A percentile compares a stretch with the other conserved stretches of the same genome.
phyloP scores from a whole-genome alignment of 768 basidiomycete species.

The Phanerochaete sordida region DNA sequence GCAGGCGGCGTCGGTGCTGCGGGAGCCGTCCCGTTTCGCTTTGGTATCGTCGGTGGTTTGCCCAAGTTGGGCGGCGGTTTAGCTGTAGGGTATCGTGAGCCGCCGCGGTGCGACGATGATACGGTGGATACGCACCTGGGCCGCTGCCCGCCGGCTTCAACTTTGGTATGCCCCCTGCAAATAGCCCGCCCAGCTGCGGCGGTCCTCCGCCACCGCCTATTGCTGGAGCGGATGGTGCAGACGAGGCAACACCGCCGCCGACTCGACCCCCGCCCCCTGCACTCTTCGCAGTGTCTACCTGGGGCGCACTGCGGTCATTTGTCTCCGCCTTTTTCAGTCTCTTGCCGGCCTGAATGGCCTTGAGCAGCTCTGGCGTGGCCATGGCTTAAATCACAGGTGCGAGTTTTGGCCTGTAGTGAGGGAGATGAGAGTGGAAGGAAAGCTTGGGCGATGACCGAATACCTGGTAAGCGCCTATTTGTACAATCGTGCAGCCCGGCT shows the following conservation, averaged over 20 bases:
- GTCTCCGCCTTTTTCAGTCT: slow-evolving; percentile 79
- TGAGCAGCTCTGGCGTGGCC: slow-evolving; percentile 73
- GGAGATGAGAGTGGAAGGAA: not conserved
- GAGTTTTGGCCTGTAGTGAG: not conserved
- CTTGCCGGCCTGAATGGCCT: slow-evolving; percentile 82
- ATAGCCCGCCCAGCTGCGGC: slow-evolving; percentile 80
- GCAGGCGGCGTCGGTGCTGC: slow-evolving; percentile 19
- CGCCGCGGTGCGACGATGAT: slow-evolving; percentile 9
- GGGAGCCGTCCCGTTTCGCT: slow-evolving; percentile 35
- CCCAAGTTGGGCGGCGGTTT: slow-evolving; percentile 56
- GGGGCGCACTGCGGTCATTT: slow-evolving; percentile 75
- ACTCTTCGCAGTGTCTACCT: slow-evolving; percentile 41
- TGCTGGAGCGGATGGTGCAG: slow-evolving; percentile 16
- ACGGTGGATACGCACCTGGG: slow-evolving; percentile 40
- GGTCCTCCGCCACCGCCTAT: slow-evolving; percentile 39
- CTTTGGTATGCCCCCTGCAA: slow-evolving; percentile 91
- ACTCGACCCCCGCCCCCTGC: slow-evolving; percentile 33
- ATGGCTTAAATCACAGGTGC: slow-evolving; percentile 31
- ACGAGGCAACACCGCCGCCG: slow-evolving; percentile 33
- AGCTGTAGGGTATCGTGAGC: slow-evolving; percentile 31
- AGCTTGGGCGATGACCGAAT: slow-evolving; percentile 3
- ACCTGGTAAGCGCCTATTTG: not conserved
- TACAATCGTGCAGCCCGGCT: too few relatives aligned
- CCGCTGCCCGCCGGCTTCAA: slow-evolving; percentile 71
- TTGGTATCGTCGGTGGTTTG: slow-evolving; percentile 65